phyloP scores from a whole-genome alignment of 352 stramenopile genomes.

The Globisporangium nagaii region DNA sequence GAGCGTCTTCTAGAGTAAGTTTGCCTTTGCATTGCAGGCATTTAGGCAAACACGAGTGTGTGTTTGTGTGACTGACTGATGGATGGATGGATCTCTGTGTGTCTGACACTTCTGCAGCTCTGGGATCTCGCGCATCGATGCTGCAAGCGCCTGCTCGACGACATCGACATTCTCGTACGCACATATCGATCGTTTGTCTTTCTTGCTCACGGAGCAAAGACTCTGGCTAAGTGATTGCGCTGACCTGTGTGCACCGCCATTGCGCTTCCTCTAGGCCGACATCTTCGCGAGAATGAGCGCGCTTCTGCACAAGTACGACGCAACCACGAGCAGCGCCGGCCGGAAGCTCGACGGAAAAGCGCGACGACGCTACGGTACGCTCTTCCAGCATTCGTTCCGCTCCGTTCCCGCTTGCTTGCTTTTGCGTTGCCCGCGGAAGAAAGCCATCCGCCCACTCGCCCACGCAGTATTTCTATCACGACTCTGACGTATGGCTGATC shows the following conservation, averaged over 20 bases:
- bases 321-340: conserved; percentile 1
- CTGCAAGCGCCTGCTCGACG: conserved; percentile 41
- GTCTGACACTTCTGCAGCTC: conserved; percentile 27
- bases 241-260: no score
- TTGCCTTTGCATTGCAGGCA: conserved; percentile 9
- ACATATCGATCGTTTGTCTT: not conserved
- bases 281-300: conserved; percentile 42
- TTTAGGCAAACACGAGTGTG: not conserved
- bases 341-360: conserved; percentile 28
- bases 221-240: not conserved
- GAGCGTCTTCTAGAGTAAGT: conserved; percentile 38
- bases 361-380: conserved; percentile 45
- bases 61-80: not conserved
- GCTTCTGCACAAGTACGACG: conserved; percentile 18
- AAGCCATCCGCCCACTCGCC: no score
- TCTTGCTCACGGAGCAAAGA: not conserved
- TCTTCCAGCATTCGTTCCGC: not conserved
- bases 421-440: no score
- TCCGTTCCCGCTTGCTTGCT: not conserved
- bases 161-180: conserved; percentile 44
- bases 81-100: not conserved
- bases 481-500: no score
- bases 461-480: no score
- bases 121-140: conserved; percentile 71
- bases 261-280: conserved; percentile 23